These are phyloP conservation scores for Lactarius hengduanensis DNA, from an alignment of 768 basidiomycete species.

Conservation along the genomic window DNA sequence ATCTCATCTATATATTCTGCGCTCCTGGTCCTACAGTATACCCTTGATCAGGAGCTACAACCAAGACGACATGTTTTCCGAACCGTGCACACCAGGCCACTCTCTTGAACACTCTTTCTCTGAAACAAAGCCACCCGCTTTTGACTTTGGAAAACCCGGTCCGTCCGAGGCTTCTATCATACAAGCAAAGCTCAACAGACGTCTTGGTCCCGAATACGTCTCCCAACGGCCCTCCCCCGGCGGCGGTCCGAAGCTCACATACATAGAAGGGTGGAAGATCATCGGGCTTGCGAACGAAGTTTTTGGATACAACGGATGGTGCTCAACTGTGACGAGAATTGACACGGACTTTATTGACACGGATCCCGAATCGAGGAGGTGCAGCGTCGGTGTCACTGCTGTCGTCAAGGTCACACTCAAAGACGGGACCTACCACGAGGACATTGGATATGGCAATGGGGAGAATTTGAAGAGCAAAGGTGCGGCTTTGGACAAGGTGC, in stretches of 20 bases:
- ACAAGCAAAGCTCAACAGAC: constrained; percentile 80
- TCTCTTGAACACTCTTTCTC: constrained; percentile 16
- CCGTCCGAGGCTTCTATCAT: constrained; percentile 63
- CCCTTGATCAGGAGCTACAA: not conserved
- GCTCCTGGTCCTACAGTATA: not conserved
- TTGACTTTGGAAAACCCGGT: constrained; percentile 4
- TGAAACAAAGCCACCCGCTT: constrained; percentile 12
- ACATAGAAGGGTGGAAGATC: constrained; percentile 97
- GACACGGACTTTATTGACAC: constrained; percentile 79
- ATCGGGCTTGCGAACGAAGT: constrained; percentile 98
- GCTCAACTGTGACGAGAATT: constrained; percentile 70
- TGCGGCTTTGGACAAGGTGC: constrained; percentile 86
- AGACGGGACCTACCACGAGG: constrained; percentile 90
- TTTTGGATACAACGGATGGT: constrained; percentile 98
- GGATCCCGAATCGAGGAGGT: constrained; percentile 63
- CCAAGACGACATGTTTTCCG: constrained; percentile 21
- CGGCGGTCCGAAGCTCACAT: constrained; percentile 84
- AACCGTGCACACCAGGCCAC: constrained; percentile 18
- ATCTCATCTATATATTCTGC: not conserved
- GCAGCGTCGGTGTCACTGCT: constrained; percentile 76
- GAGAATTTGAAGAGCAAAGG: constrained; percentile 88
- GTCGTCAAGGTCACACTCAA: constrained; percentile 83
- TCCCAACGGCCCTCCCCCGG: constrained; percentile 87
- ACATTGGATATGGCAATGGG: constrained; percentile 84
- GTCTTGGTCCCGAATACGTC: constrained; percentile 92